Percentiles rank a stretch among this genome's conserved stretches.
Evolutionary conservation across 2,329 filamentous ascomycete genomes (phyloP).

Genomic region (Neonectria coccinea): DNA sequence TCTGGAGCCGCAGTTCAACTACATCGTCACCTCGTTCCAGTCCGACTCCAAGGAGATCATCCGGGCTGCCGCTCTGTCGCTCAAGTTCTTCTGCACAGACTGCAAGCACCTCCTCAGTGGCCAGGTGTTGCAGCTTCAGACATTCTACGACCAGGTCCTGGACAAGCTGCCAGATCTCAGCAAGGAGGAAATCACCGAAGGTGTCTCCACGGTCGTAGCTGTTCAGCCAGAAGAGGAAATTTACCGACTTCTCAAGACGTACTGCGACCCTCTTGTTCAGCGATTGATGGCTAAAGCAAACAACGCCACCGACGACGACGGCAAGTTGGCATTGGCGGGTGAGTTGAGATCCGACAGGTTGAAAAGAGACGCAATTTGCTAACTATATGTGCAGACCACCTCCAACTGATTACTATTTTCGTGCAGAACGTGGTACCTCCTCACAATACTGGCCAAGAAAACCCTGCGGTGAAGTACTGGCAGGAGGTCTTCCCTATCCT

Average conservation of each 20-base stretch:
- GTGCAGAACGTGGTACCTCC: slow-evolving; percentile 82
- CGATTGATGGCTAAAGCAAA: slow-evolving; percentile 90
- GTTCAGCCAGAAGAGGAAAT: slow-evolving; percentile 84
- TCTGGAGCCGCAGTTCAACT: slow-evolving; percentile 91
- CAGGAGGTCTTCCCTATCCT: slow-evolving; percentile 92
- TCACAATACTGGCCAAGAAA: slow-evolving; percentile 76
- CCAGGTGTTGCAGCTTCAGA: slow-evolving; percentile 87
- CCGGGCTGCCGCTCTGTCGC: slow-evolving; percentile 89
- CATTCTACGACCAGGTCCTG: slow-evolving; percentile 91
- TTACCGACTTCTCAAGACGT: slow-evolving; percentile 88
- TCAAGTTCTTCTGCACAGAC: slow-evolving; percentile 97
- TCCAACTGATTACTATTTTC: slow-evolving; percentile 93
- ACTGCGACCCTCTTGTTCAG: slow-evolving; percentile 90
- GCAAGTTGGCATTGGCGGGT: slow-evolving; percentile 88
- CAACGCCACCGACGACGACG: slow-evolving; percentile 82
- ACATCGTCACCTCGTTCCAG: slow-evolving; percentile 93
- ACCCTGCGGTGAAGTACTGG: slow-evolving; percentile 96
- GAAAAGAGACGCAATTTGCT: slow-evolving; percentile 16
- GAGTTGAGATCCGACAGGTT: slow-evolving; percentile 45
- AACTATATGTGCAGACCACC: slow-evolving; percentile 71
- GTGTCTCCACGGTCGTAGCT: slow-evolving; percentile 90
- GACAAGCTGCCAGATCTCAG: slow-evolving; percentile 87
- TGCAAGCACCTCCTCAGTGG: slow-evolving; percentile 87
- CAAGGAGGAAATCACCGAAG: slow-evolving; percentile 96
- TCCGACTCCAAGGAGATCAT: slow-evolving; percentile 91